Evolutionary conservation across 2,329 filamentous ascomycete species (phyloP).

Genomic region (Neofusicoccum ribis): DNA sequence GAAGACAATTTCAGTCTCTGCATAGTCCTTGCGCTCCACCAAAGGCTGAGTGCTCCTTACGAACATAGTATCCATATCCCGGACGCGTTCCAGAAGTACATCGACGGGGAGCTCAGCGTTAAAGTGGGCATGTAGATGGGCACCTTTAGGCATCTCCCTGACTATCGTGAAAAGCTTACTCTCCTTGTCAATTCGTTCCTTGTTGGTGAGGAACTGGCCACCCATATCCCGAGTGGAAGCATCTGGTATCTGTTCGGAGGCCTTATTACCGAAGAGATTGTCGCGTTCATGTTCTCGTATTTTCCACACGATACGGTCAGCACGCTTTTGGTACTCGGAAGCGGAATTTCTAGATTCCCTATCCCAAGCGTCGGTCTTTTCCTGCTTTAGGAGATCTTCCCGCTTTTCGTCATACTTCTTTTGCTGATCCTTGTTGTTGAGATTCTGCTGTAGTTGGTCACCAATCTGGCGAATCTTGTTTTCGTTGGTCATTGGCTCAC

Average conservation of each 20-base stretch:
- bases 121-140: constrained; percentile 74
- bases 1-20: constrained; percentile 63
- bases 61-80: constrained; percentile 63
- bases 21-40: constrained; percentile 42
- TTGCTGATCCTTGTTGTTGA: background rate
- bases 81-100: constrained; percentile 59
- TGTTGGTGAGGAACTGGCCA: constrained; percentile 49
- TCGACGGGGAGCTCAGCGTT: constrained; percentile 69
- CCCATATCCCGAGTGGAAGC: constrained; percentile 46
- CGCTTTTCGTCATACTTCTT: constrained; percentile 28
- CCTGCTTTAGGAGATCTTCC: constrained; percentile 31
- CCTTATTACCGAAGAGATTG: constrained; percentile 43
- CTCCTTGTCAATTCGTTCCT: constrained; percentile 44
- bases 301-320: constrained; percentile 36
- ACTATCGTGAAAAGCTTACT: constrained; percentile 62
- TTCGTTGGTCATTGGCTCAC: background rate
- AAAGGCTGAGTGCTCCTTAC: constrained; percentile 63
- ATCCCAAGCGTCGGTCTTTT: constrained; percentile 40
- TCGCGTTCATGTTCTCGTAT: constrained; percentile 47
- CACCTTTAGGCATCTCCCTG: constrained; percentile 66
- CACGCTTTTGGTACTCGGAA: constrained; percentile 30
- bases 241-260: constrained; percentile 44
- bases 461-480: background rate
- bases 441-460: background rate
- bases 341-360: constrained; percentile 29